Percentiles rank a stretch among this genome's conserved stretches.
These are phyloP conservation scores for Dendrobium catenatum DNA, from an alignment of 106 monocot species.

Conservation along the genomic window DNA sequence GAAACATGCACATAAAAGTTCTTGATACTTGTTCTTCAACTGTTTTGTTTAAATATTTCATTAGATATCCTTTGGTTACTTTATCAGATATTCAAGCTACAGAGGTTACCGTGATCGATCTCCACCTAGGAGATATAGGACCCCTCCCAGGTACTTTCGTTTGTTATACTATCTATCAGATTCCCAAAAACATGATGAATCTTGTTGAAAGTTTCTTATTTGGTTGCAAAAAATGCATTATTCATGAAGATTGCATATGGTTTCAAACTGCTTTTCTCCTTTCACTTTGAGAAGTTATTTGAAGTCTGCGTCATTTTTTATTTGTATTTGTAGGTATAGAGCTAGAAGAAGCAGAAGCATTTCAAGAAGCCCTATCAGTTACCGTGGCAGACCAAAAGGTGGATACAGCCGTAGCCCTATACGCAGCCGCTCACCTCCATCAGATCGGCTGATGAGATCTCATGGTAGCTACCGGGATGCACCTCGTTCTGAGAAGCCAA, in stretches of 20 bases:
- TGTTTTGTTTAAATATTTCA: not conserved
- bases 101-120: conserved; percentile 68
- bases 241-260: too few species aligned
- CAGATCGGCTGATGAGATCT: conserved; percentile 26
- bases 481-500: conserved; percentile 14
- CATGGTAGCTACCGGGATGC: conserved; percentile 5
- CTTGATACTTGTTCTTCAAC: not conserved
- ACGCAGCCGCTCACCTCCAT: conserved; percentile 47
- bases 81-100: conserved; percentile 49
- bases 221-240: too few species aligned
- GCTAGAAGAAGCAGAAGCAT: conserved; percentile 70
- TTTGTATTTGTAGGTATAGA: conserved; percentile 33
- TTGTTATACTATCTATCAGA: too few species aligned
- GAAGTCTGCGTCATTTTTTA: not conserved
- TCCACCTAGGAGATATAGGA: conserved; percentile 70
- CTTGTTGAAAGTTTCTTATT: too few species aligned
- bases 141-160: conserved; percentile 50
- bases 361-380: conserved; percentile 67
- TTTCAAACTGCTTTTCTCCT: too few species aligned
- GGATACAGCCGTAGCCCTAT: conserved; percentile 49
- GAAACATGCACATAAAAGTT: not conserved
- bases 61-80: not conserved
- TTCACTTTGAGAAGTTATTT: not conserved
- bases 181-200: too few species aligned
- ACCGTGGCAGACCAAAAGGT: conserved; percentile 39